A percentile compares a stretch with the other conserved stretches of the same genome.
Evolutionary conservation across 2,329 filamentous ascomycete species (phyloP).

Genomic region (Xylariales sp.): DNA sequence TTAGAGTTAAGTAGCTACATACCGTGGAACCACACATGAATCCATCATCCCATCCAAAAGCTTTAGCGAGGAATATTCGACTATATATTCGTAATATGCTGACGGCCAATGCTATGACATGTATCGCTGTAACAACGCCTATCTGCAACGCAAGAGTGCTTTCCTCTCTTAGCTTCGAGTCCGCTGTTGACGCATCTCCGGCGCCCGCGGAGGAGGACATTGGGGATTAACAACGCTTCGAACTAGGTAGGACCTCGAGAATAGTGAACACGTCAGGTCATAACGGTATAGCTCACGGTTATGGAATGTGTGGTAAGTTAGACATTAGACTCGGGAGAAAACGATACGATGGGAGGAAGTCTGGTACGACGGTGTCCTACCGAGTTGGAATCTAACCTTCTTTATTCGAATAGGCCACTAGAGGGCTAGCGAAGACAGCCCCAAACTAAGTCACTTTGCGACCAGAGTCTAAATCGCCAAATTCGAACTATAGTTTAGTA

Average conservation of each 20-base stretch:
- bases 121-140: constrained; percentile 18
- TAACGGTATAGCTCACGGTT: not conserved
- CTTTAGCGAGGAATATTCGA: constrained; percentile 29
- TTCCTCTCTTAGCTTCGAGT: constrained; percentile 16
- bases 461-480: constrained; percentile 19
- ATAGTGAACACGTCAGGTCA: not conserved
- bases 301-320: not conserved
- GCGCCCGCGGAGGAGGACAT: constrained; percentile 6
- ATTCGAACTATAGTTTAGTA: constrained; percentile 7
- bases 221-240: constrained; percentile 1
- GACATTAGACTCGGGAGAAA: not conserved
- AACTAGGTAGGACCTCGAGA: not conserved
- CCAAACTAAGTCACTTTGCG: constrained; percentile 10
- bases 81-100: constrained; percentile 29
- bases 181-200: constrained; percentile 7
- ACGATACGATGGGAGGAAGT: constrained; percentile 3
- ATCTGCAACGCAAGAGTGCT: constrained; percentile 29
- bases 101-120: constrained; percentile 24
- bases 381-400: not conserved
- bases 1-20: constrained; percentile 26
- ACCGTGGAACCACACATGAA: constrained; percentile 47
- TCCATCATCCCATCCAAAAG: constrained; percentile 47
- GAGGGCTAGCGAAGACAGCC: not conserved
- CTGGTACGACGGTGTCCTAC: not conserved
- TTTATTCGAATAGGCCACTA: constrained; percentile 8